Evolutionary conservation across 1,139 yeast genomes (phyloP), one percentile per base, ranked within the genome.

Genomic region (Saccharomycopsis hybrid): DNA sequence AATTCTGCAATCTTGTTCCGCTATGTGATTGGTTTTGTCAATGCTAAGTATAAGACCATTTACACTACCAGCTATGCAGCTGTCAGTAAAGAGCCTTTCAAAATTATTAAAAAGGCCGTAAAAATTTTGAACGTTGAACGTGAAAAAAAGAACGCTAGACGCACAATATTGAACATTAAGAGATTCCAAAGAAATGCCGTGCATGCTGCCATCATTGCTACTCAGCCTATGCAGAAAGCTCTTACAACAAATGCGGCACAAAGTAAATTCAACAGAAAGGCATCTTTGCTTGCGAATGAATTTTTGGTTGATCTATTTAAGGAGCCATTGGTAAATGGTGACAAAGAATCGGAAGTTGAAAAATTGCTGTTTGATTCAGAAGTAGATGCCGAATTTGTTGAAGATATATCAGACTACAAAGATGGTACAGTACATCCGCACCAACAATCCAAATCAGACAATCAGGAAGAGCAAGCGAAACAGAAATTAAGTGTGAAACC

Each of bases 1-100:
- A 18, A 31, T 29, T 28, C 44, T 28, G 28, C 44, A 7, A 41
- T 31, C 8, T 41, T 41, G 32, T 41, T 41, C 29, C n/a, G n/a
- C n/a, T 30, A 25, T 33, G 28, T 33, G 5, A 27, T 41, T 25
- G 24, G 24, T n/a, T 31, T 25, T 30, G 29, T 41, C 8, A 41
- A 41, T 31, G 27, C 4, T 5, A 11, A 25, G 8, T 30, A 41
- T 8, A 33, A 31, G n/a, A 25, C 32, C 11, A 31, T 8, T 31
- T 31, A 31, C 11, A 11, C 35, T 31, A 8, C 11, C 11, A 8
- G 11, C 11, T 31, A 8, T 31, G 35, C 35, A 31, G 11, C 7
- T 8, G 35, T 31, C 11, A 11, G 11, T 31, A 31, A 31, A 31
- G 35, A 31, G 7, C 35, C 35, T 8, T 31, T 31, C 35, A 11